A percentile compares a stretch with the other conserved stretches of the same genome.
Conservation (phyloP, 2,329 filamentous ascomycete genomes). For the Rugonectria rugulosa region DNA sequence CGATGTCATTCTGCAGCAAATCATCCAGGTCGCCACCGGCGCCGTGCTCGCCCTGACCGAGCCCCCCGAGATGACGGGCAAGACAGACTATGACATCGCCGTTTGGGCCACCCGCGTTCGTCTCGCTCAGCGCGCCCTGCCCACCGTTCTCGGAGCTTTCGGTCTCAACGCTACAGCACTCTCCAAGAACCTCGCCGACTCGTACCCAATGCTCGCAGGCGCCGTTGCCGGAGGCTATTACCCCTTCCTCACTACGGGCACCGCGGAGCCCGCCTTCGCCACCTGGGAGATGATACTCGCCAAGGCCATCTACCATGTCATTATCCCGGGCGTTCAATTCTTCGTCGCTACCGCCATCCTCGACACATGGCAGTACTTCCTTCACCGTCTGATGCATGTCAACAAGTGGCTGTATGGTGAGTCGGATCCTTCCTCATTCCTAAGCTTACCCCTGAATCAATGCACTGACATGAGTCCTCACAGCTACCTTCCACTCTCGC, state of each 20-base stretch:
- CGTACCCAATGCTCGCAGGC: constrained; percentile 78
- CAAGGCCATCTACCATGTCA: constrained; percentile 79
- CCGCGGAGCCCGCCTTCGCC: constrained; percentile 77
- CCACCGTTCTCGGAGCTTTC: constrained; percentile 71
- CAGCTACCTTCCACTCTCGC: constrained; percentile 88
- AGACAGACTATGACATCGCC: constrained; percentile 84
- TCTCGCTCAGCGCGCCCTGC: constrained; percentile 79
- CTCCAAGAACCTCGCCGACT: constrained; percentile 75
- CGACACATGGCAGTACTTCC: constrained; percentile 98
- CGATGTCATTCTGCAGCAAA: constrained; percentile 90
- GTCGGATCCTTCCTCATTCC: constrained; percentile 44
- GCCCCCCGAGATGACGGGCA: constrained; percentile 75
- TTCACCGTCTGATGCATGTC: constrained; percentile 95
- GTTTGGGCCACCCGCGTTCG: constrained; percentile 88
- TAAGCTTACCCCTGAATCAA: neutral
- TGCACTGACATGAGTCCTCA: constrained; percentile 61
- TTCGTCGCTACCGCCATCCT: constrained; percentile 76
- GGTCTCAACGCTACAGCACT: constrained; percentile 80
- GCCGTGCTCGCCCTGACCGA: constrained; percentile 75
- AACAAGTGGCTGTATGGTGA: constrained; percentile 97
- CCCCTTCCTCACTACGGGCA: constrained; percentile 69
- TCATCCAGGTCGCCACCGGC: constrained; percentile 82
- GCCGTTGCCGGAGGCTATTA: constrained; percentile 83
- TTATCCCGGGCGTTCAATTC: constrained; percentile 82
- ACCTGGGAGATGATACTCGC: constrained; percentile 81